Percentiles rank a stretch among this genome's conserved stretches.
Evolutionary conservation across 2,329 filamentous ascomycete species (phyloP).

Genomic region (Beauveria sp.): DNA sequence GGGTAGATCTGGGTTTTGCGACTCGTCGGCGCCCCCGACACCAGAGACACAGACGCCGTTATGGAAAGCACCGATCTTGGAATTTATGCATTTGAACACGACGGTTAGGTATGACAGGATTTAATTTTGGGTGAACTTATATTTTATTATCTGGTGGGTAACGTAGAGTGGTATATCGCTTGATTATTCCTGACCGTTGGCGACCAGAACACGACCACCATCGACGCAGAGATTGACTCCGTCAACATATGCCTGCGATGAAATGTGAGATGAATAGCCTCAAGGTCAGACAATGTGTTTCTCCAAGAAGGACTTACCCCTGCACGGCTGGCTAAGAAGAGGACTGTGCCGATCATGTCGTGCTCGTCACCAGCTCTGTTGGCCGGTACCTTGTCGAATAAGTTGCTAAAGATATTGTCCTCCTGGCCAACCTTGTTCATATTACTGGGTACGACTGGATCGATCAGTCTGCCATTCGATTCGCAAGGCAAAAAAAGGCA

Average conservation of each 20-base stretch:
- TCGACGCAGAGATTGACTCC: neutral
- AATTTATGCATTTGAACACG: too few relatives aligned
- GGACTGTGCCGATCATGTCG: neutral
- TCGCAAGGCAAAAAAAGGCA: neutral
- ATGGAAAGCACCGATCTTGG: too few relatives aligned
- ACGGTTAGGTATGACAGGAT: too few relatives aligned
- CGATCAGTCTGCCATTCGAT: too few relatives aligned
- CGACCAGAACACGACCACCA: neutral
- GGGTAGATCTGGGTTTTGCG: too few relatives aligned
- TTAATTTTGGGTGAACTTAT: neutral
- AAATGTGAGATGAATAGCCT: neutral
- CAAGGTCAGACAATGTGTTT: neutral
- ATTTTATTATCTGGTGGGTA: neutral
- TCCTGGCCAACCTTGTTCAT: neutral
- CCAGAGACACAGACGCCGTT: too few relatives aligned
- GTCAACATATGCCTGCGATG: neutral
- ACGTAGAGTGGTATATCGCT: neutral
- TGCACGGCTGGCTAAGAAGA: neutral
- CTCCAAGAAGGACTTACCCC: neutral
- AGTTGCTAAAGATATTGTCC: neutral
- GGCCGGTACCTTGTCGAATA: neutral
- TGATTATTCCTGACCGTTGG: neutral
- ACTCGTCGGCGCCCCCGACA: too few relatives aligned
- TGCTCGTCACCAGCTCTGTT: neutral
- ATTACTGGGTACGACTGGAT: neutral